A percentile compares a stretch with the other conserved stretches of the same genome.
Evolutionary conservation across 495 filamentous ascomycete species (phyloP).

Genomic region (Margaritispora aquatica): DNA sequence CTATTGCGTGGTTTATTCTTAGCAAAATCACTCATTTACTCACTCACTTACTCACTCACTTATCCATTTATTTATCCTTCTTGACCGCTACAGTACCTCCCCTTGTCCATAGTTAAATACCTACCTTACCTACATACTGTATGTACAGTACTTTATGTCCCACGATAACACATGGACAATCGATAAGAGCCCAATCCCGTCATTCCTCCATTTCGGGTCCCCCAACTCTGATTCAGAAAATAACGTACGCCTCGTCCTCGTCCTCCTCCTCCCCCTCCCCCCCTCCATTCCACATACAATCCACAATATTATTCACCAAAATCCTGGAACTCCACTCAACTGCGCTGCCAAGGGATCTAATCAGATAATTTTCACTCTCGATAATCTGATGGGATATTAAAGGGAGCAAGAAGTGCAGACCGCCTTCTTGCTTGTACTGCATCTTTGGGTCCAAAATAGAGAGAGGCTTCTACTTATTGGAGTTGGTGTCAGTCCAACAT

Average conservation of each 20-base stretch:
- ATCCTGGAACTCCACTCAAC: background rate
- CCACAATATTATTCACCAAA: background rate
- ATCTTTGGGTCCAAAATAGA: background rate
- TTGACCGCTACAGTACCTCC: too few relatives aligned
- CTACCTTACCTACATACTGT: too few relatives aligned
- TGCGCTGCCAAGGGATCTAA: background rate
- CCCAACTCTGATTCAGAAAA: too few relatives aligned
- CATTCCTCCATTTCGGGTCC: too few relatives aligned
- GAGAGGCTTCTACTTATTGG: background rate
- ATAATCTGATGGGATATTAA: constrained; percentile 12
- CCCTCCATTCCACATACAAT: too few relatives aligned
- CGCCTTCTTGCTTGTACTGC: constrained; percentile 17
- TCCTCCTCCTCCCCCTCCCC: too few relatives aligned
- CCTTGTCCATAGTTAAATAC: too few relatives aligned
- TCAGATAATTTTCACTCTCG: background rate
- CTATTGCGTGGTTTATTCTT: constrained; percentile 3
- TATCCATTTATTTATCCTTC: background rate
- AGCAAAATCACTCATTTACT: background rate
- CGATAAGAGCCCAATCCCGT: constrained; percentile 5
- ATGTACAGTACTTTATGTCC: too few relatives aligned
- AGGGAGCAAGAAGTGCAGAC: constrained; percentile 16
- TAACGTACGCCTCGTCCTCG: too few relatives aligned
- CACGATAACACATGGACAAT: constrained; percentile 16
- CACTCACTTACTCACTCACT: background rate
- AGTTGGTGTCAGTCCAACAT: background rate